A percentile compares a stretch with the other conserved stretches of the same genome.
phyloP scores from a whole-genome alignment of 164 flowering plant genomes.

The Litsea cubeba region DNA sequence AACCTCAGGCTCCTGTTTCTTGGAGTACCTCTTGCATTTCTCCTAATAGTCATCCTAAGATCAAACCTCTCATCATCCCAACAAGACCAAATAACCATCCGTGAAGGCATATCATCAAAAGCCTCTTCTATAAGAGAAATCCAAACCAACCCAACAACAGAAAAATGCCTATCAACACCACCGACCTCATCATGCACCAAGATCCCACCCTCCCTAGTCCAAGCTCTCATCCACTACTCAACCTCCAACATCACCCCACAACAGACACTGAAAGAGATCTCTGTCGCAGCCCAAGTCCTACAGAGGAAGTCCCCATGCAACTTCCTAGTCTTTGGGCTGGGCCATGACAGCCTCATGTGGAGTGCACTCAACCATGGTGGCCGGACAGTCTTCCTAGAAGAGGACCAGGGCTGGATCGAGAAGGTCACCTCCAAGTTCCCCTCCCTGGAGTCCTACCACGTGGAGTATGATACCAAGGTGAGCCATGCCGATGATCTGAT shows the following conservation, averaged over 20 bases:
- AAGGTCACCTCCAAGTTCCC: constrained; percentile 50
- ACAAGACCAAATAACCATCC: constrained; percentile 11
- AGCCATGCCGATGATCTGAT: constrained; percentile 51
- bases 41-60: constrained; percentile 38
- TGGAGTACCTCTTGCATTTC: constrained; percentile 34
- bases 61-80: constrained; percentile 38
- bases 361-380: constrained; percentile 71
- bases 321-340: constrained; percentile 85
- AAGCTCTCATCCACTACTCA: constrained; percentile 54
- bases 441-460: constrained; percentile 56
- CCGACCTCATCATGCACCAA: constrained; percentile 33
- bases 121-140: constrained; percentile 1
- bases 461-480: constrained; percentile 58
- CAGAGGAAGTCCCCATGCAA: constrained; percentile 75
- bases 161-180: constrained; percentile 15
- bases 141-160: background rate
- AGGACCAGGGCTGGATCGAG: constrained; percentile 69
- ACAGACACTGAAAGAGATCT: constrained; percentile 57
- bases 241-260: constrained; percentile 72
- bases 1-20: constrained; percentile 40
- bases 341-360: constrained; percentile 93
- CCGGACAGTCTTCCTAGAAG: constrained; percentile 74
- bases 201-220: constrained; percentile 44
- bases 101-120: constrained; percentile 9
- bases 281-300: constrained; percentile 44